Evolutionary conservation across 2,329 filamentous ascomycete species (phyloP), one percentile per base, ranked within the genome.

Genomic region (Exophiala spinifera): DNA sequence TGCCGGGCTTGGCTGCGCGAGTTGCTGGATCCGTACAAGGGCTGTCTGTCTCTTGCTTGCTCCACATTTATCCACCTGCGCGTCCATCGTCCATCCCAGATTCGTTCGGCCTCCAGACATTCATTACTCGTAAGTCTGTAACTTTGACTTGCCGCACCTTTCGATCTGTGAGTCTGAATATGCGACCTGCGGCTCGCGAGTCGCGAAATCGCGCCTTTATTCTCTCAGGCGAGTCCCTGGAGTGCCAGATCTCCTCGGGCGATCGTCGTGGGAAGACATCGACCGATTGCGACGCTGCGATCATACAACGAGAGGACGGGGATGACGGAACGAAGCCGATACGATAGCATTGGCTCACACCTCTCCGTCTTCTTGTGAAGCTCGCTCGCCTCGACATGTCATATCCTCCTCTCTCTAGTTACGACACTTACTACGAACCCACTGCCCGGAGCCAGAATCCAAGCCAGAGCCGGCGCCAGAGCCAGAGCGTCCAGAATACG

Each of bases 381-480:
- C 23, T 21, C 23, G 1, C 17, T 11, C 11, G 25, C 11, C 23
- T 2, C 14, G 20, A 17, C 14, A 64, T 64, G 62, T 58, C 61
- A n/a, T 57, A 61, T 25, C 36, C 49, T 13, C 33, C 46, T 17
- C 33, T 57, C 11, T 42, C 46, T 15, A 56, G 49, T 40, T 61
- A 55, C 33, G 36, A 49, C 25, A 46, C 46, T 6, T 55, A 57
- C 42, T 57, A 61, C 31, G 51, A 60, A 20, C 14, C 42, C 34
- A 15, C 19, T 37, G 49, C 52, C 21, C 55, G 56, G 59, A 45
- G 34, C 28, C 47, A 49, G 49, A 55, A 55, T n/a, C 55, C 56
- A 60, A 44, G 40, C 28, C 46, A 51, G 49, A 55, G 55, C 14
- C 23, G n/a, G n/a, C n/a, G 23, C 23, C 55, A 57, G 59, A 45